Evolutionary conservation across 73 alveolate genomes (phyloP).

Genomic region (Paramecium primaurelia): DNA sequence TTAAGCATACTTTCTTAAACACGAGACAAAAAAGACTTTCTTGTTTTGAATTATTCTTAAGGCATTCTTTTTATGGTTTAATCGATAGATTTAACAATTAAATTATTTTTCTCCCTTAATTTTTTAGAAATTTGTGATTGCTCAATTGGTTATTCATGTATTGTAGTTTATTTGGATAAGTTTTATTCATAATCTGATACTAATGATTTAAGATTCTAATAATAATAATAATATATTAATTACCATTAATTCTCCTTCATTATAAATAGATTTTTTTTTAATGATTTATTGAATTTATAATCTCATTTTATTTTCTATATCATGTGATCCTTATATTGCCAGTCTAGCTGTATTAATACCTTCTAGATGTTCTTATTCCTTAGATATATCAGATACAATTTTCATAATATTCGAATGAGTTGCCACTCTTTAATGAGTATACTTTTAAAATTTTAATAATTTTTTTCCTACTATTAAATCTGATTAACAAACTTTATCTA

Average conservation of each 20-base stretch:
- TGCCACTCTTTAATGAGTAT: neutral
- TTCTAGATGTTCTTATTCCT: neutral
- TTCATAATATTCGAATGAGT: neutral
- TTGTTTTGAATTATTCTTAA: neutral
- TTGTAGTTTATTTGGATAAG: neutral
- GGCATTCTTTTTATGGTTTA: neutral
- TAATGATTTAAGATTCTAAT: neutral
- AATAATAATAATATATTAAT: neutral
- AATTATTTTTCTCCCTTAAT: neutral
- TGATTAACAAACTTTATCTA: neutral
- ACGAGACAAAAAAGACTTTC: neutral
- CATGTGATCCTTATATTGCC: neutral
- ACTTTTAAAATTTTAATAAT: neutral
- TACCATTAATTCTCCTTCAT: neutral
- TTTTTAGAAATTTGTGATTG: neutral
- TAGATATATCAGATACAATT: neutral
- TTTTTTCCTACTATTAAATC: neutral
- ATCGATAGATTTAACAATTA: neutral
- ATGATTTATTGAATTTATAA: neutral
- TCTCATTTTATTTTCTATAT: neutral
- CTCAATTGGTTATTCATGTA: neutral
- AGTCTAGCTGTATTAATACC: neutral
- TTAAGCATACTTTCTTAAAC: neutral
- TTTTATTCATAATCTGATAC: neutral
- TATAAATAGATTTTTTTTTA: neutral